Conservation (phyloP, 2,329 filamentous ascomycete species). For the Diaporthe ampelina region DNA sequence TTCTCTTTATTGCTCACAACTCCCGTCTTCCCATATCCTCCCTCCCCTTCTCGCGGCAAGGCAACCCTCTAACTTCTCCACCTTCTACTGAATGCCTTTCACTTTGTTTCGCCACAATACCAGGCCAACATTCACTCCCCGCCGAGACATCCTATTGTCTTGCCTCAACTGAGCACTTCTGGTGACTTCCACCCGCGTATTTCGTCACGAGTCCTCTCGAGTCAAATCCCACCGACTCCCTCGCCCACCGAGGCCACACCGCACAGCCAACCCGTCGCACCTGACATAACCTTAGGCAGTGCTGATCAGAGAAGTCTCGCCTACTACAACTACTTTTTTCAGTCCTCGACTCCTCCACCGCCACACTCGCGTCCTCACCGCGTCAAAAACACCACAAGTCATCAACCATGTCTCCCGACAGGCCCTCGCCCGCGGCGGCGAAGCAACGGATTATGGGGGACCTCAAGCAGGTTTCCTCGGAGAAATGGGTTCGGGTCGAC, state of each 20-base stretch:
- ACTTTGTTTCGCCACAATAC: background rate
- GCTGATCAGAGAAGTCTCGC: background rate
- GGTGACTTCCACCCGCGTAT: conserved; percentile 10
- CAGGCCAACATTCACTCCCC: background rate
- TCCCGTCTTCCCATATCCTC: background rate
- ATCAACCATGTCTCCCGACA: conserved; percentile 55
- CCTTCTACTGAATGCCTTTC: conserved; percentile 18
- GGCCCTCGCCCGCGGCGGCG: conserved; percentile 53
- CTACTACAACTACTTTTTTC: background rate
- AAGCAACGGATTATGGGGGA: conserved; percentile 92
- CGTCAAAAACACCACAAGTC: background rate
- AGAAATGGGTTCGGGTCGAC: conserved; percentile 95
- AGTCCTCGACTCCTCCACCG: background rate
- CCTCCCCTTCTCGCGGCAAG: background rate
- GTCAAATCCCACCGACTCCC: background rate
- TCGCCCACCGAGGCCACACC: conserved; percentile 2
- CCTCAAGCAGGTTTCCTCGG: conserved; percentile 83
- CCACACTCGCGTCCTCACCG: background rate
- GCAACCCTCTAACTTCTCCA: background rate
- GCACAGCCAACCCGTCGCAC: background rate
- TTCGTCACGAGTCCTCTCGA: conserved; percentile 25
- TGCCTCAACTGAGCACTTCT: background rate
- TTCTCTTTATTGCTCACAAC: background rate
- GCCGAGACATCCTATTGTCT: background rate
- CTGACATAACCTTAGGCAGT: background rate